Conservation (phyloP, 2,329 filamentous ascomycete species). For the Fusarium avenaceum region DNA sequence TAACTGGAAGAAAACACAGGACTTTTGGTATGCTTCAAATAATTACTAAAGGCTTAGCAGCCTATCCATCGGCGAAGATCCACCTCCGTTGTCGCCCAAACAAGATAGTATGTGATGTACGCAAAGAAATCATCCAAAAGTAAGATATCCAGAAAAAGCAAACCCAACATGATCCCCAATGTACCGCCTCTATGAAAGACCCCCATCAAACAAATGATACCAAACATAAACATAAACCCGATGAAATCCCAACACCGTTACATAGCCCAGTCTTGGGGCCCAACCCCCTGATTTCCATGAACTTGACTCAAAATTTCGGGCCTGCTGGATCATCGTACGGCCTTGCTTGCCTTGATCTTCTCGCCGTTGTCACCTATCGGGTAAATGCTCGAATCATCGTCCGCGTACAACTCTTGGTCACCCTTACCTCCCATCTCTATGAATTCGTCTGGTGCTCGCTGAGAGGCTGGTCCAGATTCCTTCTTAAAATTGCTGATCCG, state of each 20-base stretch:
- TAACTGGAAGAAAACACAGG: slow-evolving; percentile 9
- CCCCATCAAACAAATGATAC: slow-evolving; percentile 14
- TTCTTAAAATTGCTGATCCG: slow-evolving; percentile 57
- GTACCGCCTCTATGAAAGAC: slow-evolving; percentile 31
- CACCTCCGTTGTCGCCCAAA: slow-evolving; percentile 3
- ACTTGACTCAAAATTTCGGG: slow-evolving; percentile 7
- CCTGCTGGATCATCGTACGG: slow-evolving; percentile 29
- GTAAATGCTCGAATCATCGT: slow-evolving; percentile 70
- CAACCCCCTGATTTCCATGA: neutral
- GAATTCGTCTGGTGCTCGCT: slow-evolving; percentile 80
- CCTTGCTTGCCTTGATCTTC: slow-evolving; percentile 51
- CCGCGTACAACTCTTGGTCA: slow-evolving; percentile 80
- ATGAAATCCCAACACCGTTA: slow-evolving; percentile 25
- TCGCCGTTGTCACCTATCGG: slow-evolving; percentile 51
- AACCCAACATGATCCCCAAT: slow-evolving; percentile 18
- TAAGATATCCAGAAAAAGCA: slow-evolving; percentile 4
- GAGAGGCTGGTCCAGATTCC: slow-evolving; percentile 76
- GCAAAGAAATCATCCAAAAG: slow-evolving; percentile 9
- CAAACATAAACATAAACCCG: neutral
- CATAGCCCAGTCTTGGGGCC: slow-evolving; percentile 1
- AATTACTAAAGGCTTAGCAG: slow-evolving; percentile 22
- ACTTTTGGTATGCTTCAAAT: slow-evolving; percentile 38
- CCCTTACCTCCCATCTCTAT: slow-evolving; percentile 88
- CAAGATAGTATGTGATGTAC: slow-evolving; percentile 1
- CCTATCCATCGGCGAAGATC: slow-evolving; percentile 8